A percentile compares a stretch with the other conserved stretches of the same genome.
Conservation (phyloP, 371 early-diverging fungal species). For the Apophysomyces trapeziformis region DNA sequence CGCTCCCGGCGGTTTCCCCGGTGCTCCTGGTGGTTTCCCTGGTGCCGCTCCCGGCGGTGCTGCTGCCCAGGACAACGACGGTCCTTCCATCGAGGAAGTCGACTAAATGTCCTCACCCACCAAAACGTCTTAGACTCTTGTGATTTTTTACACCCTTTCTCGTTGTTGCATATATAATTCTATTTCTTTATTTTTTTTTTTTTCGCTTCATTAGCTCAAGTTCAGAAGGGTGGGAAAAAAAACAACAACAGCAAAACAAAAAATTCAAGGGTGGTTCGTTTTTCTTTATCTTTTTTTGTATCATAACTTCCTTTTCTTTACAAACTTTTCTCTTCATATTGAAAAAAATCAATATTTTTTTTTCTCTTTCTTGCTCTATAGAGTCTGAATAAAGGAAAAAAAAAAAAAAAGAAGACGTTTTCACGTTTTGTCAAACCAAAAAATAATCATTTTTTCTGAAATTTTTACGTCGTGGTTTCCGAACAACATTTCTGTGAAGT, state of each 20-base stretch:
- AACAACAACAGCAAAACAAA: slow-evolving; percentile 2
- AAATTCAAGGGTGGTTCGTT: not conserved
- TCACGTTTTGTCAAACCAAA: too few relatives aligned
- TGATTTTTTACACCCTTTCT: not conserved
- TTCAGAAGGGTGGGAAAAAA: not conserved
- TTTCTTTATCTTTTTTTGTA: not conserved
- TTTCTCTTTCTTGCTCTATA: too few relatives aligned
- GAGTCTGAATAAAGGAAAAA: too few relatives aligned
- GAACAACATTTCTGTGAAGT: too few relatives aligned
- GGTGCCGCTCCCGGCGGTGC: slow-evolving; percentile 76
- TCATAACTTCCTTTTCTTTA: not conserved
- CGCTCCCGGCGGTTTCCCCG: slow-evolving; percentile 58
- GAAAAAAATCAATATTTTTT: not conserved
- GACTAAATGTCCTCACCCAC: slow-evolving; percentile 38
- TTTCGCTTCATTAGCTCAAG: not conserved
- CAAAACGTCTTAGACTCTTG: not conserved
- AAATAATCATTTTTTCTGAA: too few relatives aligned
- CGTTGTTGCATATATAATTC: slow-evolving; percentile 5
- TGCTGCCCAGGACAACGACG: slow-evolving; percentile 67
- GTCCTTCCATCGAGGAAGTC: slow-evolving; percentile 54
- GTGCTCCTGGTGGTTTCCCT: slow-evolving; percentile 82
- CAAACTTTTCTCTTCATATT: not conserved
- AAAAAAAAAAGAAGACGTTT: too few relatives aligned
- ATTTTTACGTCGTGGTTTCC: too few relatives aligned
- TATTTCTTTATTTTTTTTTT: slow-evolving; percentile 1